These are phyloP conservation scores for Solanum okadae DNA, from an alignment of 257 asterid genomes.

Conservation along the genomic window DNA sequence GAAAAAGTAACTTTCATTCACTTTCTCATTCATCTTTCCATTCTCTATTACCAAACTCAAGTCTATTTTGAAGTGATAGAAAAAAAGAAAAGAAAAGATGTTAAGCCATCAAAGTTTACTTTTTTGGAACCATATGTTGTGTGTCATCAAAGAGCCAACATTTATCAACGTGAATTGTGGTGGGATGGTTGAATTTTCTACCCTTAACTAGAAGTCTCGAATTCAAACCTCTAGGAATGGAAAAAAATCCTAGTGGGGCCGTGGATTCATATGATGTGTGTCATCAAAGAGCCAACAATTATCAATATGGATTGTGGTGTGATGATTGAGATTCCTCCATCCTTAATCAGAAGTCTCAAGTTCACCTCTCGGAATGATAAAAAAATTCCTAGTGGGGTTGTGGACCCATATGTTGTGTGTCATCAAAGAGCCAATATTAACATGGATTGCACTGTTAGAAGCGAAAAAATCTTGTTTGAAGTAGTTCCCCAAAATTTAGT, in stretches of 20 bases:
- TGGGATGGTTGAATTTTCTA: rapidly evolving
- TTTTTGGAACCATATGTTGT: neutral
- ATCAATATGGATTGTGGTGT: neutral
- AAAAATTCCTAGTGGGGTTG: no score
- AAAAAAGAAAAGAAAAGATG: neutral
- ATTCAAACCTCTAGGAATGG: rapidly evolving
- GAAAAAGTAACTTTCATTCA: neutral
- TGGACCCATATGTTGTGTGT: no score
- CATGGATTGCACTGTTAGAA: neutral
- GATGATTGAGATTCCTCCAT: neutral
- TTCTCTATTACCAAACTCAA: neutral
- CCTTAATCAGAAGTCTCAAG: no score
- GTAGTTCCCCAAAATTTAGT: neutral
- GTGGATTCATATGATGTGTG: neutral
- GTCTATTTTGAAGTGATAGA: neutral
- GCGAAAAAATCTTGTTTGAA: neutral
- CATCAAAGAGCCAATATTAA: no score
- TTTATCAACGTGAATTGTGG: neutral
- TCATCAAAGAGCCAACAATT: neutral
- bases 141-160: neutral
- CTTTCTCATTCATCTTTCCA: constrained; percentile 1
- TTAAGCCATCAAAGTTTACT: neutral
- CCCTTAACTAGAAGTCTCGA: neutral
- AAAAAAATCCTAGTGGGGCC: no score
- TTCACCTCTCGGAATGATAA: no score